Conservation (phyloP, 768 basidiomycete species). For the Artomyces pyxidatus region DNA sequence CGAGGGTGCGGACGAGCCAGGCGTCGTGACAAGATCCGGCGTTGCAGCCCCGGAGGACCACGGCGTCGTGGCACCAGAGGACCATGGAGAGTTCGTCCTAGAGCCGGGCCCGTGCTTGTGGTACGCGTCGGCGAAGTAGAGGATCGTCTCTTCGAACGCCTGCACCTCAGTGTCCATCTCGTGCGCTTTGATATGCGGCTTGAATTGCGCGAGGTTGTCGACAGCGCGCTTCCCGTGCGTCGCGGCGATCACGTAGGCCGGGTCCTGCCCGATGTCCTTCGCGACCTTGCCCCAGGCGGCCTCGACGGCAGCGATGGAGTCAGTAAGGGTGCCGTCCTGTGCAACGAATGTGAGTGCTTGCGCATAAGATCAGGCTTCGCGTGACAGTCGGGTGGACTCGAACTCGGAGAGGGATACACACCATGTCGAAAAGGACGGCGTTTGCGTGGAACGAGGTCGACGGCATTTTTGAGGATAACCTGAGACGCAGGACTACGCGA, state of each 20-base stretch:
- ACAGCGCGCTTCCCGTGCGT: constrained; percentile 76
- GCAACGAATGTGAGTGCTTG: constrained; percentile 16
- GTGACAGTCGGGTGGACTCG: constrained; percentile 1
- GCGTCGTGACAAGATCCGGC: constrained; percentile 35
- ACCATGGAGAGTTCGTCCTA: constrained; percentile 17
- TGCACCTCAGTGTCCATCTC: constrained; percentile 52
- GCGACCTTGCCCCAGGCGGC: constrained; percentile 73
- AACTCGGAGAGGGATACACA: constrained; percentile 19
- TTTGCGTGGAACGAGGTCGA: constrained; percentile 51
- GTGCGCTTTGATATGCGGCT: constrained; percentile 43
- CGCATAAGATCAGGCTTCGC: no score
- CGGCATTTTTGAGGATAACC: no score
- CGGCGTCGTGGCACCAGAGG: constrained; percentile 19
- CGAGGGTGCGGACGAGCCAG: constrained; percentile 30
- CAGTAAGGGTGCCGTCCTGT: constrained; percentile 65
- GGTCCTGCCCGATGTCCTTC: constrained; percentile 58
- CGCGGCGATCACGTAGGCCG: constrained; percentile 57
- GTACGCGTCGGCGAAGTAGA: constrained; percentile 59
- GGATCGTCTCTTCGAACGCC: constrained; percentile 58
- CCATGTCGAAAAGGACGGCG: constrained; percentile 65
- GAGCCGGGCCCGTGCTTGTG: constrained; percentile 34
- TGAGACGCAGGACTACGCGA: no score
- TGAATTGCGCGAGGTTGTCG: constrained; percentile 62
- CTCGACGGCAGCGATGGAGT: constrained; percentile 67
- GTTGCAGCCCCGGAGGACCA: constrained; percentile 27